Evolutionary conservation across 164 flowering plant species (phyloP), one percentile per base, ranked within the genome.

Genomic region (Magnolia kwangsiensis): DNA sequence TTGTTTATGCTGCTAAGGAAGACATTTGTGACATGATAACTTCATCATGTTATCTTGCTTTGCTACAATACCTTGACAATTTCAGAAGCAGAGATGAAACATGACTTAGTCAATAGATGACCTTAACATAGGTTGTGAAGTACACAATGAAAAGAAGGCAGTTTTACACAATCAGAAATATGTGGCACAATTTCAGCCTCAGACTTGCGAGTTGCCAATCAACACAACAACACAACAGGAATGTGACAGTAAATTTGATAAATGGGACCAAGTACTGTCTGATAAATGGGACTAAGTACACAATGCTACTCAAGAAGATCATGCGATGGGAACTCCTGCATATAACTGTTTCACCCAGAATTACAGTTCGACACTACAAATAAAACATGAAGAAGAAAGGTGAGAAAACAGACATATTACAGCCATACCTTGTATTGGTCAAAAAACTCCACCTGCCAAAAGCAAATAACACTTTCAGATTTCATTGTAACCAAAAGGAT

Each of bases 361-460:
- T 68, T 55, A 16, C 13, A 11, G 61, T 55, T 37, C 45, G 7
- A 37, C 13, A 9, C 61, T 70, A 50, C 18, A 70, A 19, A 18
- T 70, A 7, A 8, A 9, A 24, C 73, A 1, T 37, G 31, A 74
- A 23, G 18, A 67, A 67, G 27, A 19, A 11, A 10, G 16, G 63
- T 51, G n/a, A 27, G 63, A 61, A 24, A 27, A 67, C 24, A 49
- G 13, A 73, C 49, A 71, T 14, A 63, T 59, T 8, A 71, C 71
- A 71, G 65, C 1, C 81, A 76, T 83, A 92, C 99, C 99, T 96
- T 96, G 88, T 91, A 90, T 7, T 85, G 79, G 81, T 96, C 97
- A 82, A 92, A 96, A 85, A 96, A 96, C 82, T 91, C 96, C 81
- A 89, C 91, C 99, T 93, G 92, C 85, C 45, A 88, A 61, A 75